Conservation (phyloP, 495 filamentous ascomycete genomes). For the Xylaria nigripes region DNA sequence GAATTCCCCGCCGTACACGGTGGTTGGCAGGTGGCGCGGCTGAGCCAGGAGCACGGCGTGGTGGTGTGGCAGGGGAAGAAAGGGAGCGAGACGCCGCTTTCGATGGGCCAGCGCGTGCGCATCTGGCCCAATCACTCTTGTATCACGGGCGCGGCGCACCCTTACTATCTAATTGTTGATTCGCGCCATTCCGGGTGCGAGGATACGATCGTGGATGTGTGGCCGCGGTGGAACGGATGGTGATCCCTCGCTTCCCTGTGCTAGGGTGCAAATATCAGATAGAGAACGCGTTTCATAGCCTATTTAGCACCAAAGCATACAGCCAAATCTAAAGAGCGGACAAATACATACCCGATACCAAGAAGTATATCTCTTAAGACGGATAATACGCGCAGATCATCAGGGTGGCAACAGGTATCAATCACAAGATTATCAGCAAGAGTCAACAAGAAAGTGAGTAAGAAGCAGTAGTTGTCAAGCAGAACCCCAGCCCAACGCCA, state of each 20-base stretch:
- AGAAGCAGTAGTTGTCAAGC: too few relatives aligned
- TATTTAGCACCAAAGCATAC: too few relatives aligned
- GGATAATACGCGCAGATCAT: too few relatives aligned
- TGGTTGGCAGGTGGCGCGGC: slow-evolving; percentile 53
- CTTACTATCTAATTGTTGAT: slow-evolving; percentile 72
- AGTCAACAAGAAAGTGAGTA: too few relatives aligned
- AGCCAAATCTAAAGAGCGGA: too few relatives aligned
- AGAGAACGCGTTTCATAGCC: too few relatives aligned
- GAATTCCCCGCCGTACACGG: slow-evolving; percentile 36
- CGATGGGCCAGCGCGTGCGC: slow-evolving; percentile 52
- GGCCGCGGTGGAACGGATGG: slow-evolving; percentile 57
- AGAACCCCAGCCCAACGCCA: too few relatives aligned
- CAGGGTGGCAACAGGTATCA: too few relatives aligned
- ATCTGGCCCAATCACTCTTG: slow-evolving; percentile 85
- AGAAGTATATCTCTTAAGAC: too few relatives aligned
- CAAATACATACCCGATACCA: too few relatives aligned
- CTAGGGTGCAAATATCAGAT: too few relatives aligned
- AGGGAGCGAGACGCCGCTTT: slow-evolving; percentile 48
- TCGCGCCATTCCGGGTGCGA: slow-evolving; percentile 40
- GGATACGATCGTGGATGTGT: slow-evolving; percentile 61
- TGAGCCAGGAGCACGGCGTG: slow-evolving; percentile 62
- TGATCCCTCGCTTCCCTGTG: slow-evolving; percentile 23
- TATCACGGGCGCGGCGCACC: slow-evolving; percentile 63
- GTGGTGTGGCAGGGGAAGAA: slow-evolving; percentile 38
- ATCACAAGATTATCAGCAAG: too few relatives aligned